Conservation (phyloP, 208 protist species). For the Acanthamoeba sp. region DNA sequence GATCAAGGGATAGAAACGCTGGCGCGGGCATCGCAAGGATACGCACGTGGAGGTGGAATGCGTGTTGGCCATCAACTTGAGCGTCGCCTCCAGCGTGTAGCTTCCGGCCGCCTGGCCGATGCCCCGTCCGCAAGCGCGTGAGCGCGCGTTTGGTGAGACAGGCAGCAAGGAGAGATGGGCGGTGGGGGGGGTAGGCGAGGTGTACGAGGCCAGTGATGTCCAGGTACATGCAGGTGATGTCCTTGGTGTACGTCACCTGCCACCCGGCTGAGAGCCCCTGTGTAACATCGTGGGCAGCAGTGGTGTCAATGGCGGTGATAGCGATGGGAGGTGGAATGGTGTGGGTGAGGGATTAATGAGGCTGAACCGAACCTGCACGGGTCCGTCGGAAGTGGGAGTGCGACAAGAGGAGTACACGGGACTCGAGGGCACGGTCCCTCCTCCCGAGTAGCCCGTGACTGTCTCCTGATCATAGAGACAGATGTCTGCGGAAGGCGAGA, state of each 20-base stretch:
- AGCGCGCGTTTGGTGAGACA: too few species aligned
- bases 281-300: not conserved
- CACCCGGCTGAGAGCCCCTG: slow-evolving; percentile 13
- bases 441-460: not conserved
- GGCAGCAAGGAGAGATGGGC: too few species aligned
- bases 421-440: not conserved
- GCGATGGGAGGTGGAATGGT: not conserved
- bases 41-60: not conserved
- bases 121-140: too few species aligned
- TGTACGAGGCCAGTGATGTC: slow-evolving; percentile 50
- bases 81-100: not conserved
- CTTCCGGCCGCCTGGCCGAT: not conserved
- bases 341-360: not conserved
- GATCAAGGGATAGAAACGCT: not conserved
- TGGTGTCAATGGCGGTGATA: not conserved
- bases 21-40: not conserved
- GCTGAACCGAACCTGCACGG: not conserved
- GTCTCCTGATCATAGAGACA: slow-evolving; percentile 6
- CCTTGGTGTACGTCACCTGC: slow-evolving; percentile 43
- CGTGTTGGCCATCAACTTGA: not conserved
- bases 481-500: not conserved
- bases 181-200: not conserved
- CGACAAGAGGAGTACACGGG: slow-evolving; percentile 29
- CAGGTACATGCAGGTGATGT: slow-evolving; percentile 42
- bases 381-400: not conserved